Evolutionary conservation across 148 eudicot species (phyloP), one percentile per base, ranked within the genome.

Genomic region (Polygonum maritimum): DNA sequence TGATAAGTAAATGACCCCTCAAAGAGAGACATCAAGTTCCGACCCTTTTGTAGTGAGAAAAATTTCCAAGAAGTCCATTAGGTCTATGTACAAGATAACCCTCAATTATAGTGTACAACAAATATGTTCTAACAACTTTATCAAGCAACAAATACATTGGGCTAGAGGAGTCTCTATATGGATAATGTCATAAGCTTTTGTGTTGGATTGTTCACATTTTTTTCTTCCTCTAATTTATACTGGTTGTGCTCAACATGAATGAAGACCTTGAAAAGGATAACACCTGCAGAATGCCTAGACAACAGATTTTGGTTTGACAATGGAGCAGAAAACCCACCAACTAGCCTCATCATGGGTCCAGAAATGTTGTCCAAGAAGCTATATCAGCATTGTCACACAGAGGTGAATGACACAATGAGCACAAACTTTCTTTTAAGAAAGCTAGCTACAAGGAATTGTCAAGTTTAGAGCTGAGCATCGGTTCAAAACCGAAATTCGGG

Each of bases 341-440:
- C 83, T 57, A 79, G 80, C 4, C 55, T 82, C 72, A 13, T 80
- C 13, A 76, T 81, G 16, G 86, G 88, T 18, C 83, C 84, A 5
- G 35, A 80, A 12, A 70, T 78, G 38, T 13, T 83, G 63, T 62
- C 83, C 10, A 40, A 26, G 44, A 85, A 76, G 48, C 81, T 87
- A 8, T 87, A 85, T 77, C 84, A 87, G 31, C 75, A 76, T 19
- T 87, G 83, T 75, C 73, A 82, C 11, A 51, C 77, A n/a, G 80
- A 85, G 84, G 90, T 85, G 67, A 73, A 2, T 67, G 13, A 0
- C 35, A n/a, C 7, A 31, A 10, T 60, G 35, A 60, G 19, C 35
- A 5, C 67, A 60, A 60, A 31, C 5, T 60, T n/a, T 12, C 35
- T 60, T 15, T 60, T 44, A 44, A 6, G 5, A 19, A 60, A 15